phyloP scores from a whole-genome alignment of 2,329 filamentous ascomycete species.

The Monilinia aucupariae region DNA sequence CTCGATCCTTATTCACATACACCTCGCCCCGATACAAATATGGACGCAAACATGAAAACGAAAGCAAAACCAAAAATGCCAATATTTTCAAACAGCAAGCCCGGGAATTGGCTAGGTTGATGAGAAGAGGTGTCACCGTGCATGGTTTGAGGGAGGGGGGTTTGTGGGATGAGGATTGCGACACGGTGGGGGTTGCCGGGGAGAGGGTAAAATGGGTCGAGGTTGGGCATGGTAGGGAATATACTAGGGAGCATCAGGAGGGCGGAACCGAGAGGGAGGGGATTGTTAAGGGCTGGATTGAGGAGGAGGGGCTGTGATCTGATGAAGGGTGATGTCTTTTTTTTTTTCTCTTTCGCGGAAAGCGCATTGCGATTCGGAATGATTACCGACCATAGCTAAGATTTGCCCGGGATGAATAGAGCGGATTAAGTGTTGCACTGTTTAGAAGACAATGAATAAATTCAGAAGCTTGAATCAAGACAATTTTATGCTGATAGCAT shows the following conservation, averaged over 20 bases:
- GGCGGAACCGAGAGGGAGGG: conserved; percentile 28
- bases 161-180: conserved; percentile 3
- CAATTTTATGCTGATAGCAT: not conserved
- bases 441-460: not conserved
- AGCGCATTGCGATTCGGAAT: too few species aligned
- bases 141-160: conserved; percentile 20
- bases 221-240: conserved; percentile 35
- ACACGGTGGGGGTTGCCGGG: conserved; percentile 22
- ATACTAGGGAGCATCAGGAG: conserved; percentile 24
- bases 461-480: not conserved
- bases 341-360: too few species aligned
- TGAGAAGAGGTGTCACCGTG: conserved; percentile 29
- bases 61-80: not conserved
- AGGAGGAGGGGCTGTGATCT: not conserved
- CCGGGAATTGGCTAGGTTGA: conserved; percentile 23
- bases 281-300: conserved; percentile 13
- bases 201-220: conserved; percentile 31
- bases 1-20: conserved; percentile 26
- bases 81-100: conserved; percentile 23
- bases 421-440: not conserved
- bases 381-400: too few species aligned
- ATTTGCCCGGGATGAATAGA: not conserved
- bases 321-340: too few species aligned
- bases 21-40: not conserved
- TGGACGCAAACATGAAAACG: not conserved